phyloP scores from a whole-genome alignment of 169 alveolate genomes.

The Neospora caninum region DNA sequence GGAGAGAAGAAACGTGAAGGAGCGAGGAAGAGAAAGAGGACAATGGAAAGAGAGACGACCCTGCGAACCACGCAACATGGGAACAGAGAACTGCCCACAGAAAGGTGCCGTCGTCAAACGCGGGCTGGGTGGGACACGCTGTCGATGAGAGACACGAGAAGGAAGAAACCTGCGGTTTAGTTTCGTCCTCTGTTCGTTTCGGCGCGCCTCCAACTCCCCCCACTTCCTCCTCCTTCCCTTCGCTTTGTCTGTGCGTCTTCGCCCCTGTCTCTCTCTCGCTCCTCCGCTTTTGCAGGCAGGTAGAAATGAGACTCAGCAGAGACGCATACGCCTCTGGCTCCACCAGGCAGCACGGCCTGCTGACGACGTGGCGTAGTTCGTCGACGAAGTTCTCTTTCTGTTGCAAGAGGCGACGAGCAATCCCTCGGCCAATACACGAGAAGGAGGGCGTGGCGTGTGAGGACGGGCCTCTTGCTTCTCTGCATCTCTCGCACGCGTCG shows the following conservation, averaged over 20 bases:
- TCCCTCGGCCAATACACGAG: constrained; percentile 36
- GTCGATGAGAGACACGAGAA: background rate
- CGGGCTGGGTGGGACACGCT: background rate
- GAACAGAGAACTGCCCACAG: constrained; percentile 1
- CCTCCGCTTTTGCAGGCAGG: background rate
- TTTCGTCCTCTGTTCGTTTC: background rate
- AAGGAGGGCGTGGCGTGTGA: background rate
- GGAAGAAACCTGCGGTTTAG: background rate
- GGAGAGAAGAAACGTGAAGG: background rate
- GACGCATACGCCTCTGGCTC: constrained; percentile 19
- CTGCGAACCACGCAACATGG: background rate
- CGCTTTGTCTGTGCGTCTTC: background rate
- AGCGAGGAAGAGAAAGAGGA: background rate
- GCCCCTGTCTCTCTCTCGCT: background rate
- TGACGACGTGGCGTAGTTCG: constrained; percentile 8
- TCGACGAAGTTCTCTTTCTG: constrained; percentile 13
- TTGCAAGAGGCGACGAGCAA: constrained; percentile 41
- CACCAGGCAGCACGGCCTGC: constrained; percentile 36
- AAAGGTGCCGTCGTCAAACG: background rate
- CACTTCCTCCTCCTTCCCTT: background rate
- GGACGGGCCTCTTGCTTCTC: background rate
- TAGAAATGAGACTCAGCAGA: background rate
- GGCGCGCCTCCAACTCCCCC: background rate
- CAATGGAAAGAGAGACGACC: background rate
- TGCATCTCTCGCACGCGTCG: background rate